These are phyloP conservation scores for Mesembryanthemum crystallinum DNA, from an alignment of 148 eudicot genomes.

Conservation along the genomic window DNA sequence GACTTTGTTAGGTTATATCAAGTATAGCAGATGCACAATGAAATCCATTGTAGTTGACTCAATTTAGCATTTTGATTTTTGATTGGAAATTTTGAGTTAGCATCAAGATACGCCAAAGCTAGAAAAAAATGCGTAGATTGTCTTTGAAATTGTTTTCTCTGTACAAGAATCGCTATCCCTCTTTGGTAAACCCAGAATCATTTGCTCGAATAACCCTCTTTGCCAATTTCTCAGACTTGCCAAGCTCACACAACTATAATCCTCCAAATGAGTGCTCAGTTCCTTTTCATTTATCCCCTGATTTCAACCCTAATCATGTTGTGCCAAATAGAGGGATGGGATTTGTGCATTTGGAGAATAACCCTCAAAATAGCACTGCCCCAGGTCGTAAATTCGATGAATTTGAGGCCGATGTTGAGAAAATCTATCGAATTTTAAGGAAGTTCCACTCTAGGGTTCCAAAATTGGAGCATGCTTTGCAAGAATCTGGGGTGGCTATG, in stretches of 20 bases:
- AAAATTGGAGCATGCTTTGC: slow-evolving; percentile 80
- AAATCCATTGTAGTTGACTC: not conserved
- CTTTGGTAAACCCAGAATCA: slow-evolving; percentile 9
- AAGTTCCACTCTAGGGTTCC: slow-evolving; percentile 81
- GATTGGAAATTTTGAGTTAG: not conserved
- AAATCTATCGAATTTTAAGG: slow-evolving; percentile 62
- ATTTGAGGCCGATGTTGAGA: slow-evolving; percentile 75
- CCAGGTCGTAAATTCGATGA: slow-evolving; percentile 46
- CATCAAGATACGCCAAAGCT: not conserved
- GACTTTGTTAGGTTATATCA: not conserved
- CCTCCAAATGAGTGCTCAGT: slow-evolving; percentile 16
- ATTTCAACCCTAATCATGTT: slow-evolving; percentile 17
- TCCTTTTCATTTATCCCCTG: no score
- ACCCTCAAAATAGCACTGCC: slow-evolving; percentile 18
- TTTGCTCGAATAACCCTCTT: slow-evolving; percentile 12
- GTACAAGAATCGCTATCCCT: slow-evolving; percentile 16
- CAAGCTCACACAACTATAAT: not conserved
- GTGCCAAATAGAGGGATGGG: slow-evolving; percentile 29
- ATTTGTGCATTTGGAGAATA: slow-evolving; percentile 40
- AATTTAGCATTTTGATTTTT: not conserved
- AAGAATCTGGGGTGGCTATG: slow-evolving; percentile 61
- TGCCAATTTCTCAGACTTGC: slow-evolving; percentile 21
- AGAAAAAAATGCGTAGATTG: slow-evolving; percentile 41
- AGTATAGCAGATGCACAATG: no score
- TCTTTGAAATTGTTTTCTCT: slow-evolving; percentile 29